Percentiles rank a stretch among this genome's conserved stretches.
Evolutionary conservation across 2,329 filamentous ascomycete species (phyloP).

Genomic region (Dactylellina leptospora): DNA sequence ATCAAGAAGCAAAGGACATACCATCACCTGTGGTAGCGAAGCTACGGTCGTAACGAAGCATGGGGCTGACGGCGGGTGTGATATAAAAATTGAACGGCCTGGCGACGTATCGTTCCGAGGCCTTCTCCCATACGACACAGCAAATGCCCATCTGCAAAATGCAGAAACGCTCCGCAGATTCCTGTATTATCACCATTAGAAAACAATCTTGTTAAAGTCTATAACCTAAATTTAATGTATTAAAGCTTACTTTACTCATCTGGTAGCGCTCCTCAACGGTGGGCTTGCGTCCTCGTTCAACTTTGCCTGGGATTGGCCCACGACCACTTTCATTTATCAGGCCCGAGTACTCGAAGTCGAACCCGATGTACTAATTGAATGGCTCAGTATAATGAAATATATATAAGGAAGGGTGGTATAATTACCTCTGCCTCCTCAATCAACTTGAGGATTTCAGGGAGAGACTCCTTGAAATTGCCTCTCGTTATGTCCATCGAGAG

Average conservation of each 20-base stretch:
- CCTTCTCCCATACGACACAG: constrained; percentile 45
- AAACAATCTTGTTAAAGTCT: too few species aligned
- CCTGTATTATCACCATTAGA: constrained; percentile 14
- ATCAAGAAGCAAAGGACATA: constrained; percentile 17
- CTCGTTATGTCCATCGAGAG: constrained; percentile 30
- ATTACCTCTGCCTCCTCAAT: constrained; percentile 37
- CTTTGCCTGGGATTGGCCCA: constrained; percentile 24
- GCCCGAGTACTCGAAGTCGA: constrained; percentile 56
- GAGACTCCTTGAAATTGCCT: constrained; percentile 10
- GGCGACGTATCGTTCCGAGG: constrained; percentile 42
- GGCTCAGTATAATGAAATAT: not conserved
- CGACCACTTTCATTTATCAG: constrained; percentile 46
- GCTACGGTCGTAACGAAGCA: constrained; percentile 24
- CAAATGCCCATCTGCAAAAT: constrained; percentile 57
- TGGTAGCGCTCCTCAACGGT: constrained; percentile 55
- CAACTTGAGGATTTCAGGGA: constrained; percentile 29
- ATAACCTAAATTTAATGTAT: not conserved
- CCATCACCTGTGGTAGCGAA: constrained; percentile 25
- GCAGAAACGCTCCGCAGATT: constrained; percentile 55
- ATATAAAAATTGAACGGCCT: constrained; percentile 55
- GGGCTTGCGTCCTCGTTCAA: constrained; percentile 44
- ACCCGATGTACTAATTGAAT: constrained; percentile 49
- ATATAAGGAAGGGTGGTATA: not conserved
- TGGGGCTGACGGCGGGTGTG: constrained; percentile 32
- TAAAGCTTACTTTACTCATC: constrained; percentile 39